phyloP scores from a whole-genome alignment of 2,329 filamentous ascomycete genomes.

The Epichloe glyceriae region DNA sequence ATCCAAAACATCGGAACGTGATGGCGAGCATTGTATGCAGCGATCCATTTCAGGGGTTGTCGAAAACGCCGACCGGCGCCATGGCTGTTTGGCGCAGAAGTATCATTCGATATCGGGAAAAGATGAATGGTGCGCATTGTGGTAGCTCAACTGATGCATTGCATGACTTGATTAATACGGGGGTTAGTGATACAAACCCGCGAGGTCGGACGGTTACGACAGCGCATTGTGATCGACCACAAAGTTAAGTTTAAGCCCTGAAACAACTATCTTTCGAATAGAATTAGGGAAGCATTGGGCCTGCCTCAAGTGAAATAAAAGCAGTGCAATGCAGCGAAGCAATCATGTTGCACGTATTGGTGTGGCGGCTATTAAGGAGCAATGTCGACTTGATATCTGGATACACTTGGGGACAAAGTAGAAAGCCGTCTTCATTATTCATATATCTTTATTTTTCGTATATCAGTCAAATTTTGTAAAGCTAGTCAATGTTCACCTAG shows the following conservation, averaged over 20 bases:
- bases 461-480: too few relatives aligned
- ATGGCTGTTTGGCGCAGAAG: not conserved
- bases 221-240: not conserved
- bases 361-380: not conserved
- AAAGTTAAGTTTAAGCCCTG: not conserved
- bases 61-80: not conserved
- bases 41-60: not conserved
- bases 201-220: not conserved
- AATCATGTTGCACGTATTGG: not conserved
- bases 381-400: too few relatives aligned
- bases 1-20: not conserved
- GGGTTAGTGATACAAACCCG: not conserved
- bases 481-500: too few relatives aligned
- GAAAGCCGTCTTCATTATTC: too few relatives aligned
- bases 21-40: not conserved
- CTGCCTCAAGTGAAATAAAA: not conserved
- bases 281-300: not conserved
- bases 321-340: not conserved
- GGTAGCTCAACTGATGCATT: slow-evolving; percentile 1
- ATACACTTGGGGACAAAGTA: too few relatives aligned
- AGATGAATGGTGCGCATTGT: not conserved
- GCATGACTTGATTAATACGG: slow-evolving; percentile 1
- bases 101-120: not conserved
- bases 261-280: not conserved
- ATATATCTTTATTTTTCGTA: too few relatives aligned